These are phyloP conservation scores for Tricholoma sp. DNA, from an alignment of 768 basidiomycete species.

Conservation along the genomic window DNA sequence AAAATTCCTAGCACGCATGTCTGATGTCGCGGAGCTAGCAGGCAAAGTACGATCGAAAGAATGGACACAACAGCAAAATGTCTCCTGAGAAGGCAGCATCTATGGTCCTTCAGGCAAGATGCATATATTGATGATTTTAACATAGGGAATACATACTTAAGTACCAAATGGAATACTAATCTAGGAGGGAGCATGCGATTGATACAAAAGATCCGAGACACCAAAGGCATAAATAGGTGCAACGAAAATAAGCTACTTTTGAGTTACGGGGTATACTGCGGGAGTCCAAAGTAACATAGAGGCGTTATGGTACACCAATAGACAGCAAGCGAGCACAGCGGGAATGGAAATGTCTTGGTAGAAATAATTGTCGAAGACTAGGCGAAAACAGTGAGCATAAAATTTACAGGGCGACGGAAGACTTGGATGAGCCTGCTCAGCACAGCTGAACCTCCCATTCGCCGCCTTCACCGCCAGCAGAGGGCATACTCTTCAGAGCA, in stretches of 20 bases:
- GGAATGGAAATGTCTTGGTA: neutral
- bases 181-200: neutral
- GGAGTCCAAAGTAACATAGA: constrained; percentile 9
- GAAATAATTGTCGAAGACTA: constrained; percentile 7
- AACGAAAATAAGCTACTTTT: constrained; percentile 18
- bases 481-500: constrained; percentile 60
- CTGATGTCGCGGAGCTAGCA: too few species aligned
- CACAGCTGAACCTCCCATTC: constrained; percentile 80
- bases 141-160: neutral
- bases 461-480: constrained; percentile 59
- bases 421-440: constrained; percentile 25
- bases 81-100: too few species aligned
- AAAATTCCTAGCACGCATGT: too few species aligned
- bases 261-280: constrained; percentile 11
- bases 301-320: constrained; percentile 14
- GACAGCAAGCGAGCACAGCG: constrained; percentile 3
- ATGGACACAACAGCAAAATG: too few species aligned
- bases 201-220: neutral
- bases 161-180: neutral
- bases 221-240: constrained; percentile 6
- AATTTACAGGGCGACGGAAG: constrained; percentile 6
- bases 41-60: too few species aligned
- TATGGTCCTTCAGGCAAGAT: neutral
- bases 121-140: neutral
- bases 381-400: constrained; percentile 8